Evolutionary conservation across 306 rosid genomes (phyloP), one percentile per base, ranked within the genome.

Genomic region (Cucumis cinereus): DNA sequence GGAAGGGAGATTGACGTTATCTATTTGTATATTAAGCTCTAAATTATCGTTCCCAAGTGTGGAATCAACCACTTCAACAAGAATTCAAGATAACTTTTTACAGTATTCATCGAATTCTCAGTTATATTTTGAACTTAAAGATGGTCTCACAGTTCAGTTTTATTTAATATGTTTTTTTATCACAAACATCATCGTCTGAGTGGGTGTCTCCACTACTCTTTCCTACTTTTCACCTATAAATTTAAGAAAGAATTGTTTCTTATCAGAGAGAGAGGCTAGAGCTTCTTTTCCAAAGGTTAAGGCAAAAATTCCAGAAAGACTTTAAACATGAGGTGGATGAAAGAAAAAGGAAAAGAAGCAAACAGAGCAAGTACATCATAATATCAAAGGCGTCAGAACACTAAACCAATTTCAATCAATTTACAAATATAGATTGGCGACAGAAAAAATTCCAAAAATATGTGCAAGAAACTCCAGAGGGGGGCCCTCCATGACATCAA

Each of bases 401-500:
- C 50, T 11, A 61, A 26, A 68, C 74, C 74, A 41, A 68, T 68
- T 12, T 23, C 35, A 43, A 68, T 43, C 73, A 41, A 68, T 40
- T 68, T 43, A 75, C 52, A 67, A 16, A 19, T 45, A 69, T 73
- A 63, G 49, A 69, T n/a, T 35, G 28, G 49, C n/a, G 24, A 10
- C 3, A 1, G 3, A 22, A 17, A 35, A 64, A 66, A 55, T 23
- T 66, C 0, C 8, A 71, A 28, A 77, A 68, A 69, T 67, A 38
- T 6, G 4, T 41, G 66, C 58, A 11, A 11, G 55, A 40, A 59
- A 63, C 67, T 81, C 61, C 69, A 79, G 53, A 66, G 38, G 6
- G 61, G 78, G 70, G 52, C 54, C 74, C 84, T 62, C 54, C 58
- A 3, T 24, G 64, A 78, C 49, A 79, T 69, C 57, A 23, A 82